Evolutionary conservation across 371 early-diverging fungal species (phyloP), one percentile per base, ranked within the genome.

Genomic region (Mucor plumbeus): DNA sequence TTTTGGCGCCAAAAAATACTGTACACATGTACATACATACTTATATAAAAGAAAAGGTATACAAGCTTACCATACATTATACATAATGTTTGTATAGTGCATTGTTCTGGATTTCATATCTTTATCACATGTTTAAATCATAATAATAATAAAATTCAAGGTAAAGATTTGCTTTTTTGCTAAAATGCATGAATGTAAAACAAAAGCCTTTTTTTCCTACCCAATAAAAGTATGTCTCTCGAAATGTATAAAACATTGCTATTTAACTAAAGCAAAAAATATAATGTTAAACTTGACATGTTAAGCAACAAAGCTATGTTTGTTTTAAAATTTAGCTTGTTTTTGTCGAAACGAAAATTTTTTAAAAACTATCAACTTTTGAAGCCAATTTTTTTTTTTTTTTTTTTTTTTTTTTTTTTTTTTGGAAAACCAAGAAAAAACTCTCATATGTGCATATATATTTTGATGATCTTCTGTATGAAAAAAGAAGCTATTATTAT

Each of bases 1-100:
- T 44, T 44, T 44, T 47, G 47, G 47, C 47, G 47, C 47, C 47
- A 47, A 47, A 47, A 17, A 44, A n/a, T n/a, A n/a, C n/a, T n/a
- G n/a, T n/a, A n/a, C n/a, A n/a, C n/a, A n/a, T n/a, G n/a, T n/a
- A n/a, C n/a, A n/a, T n/a, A n/a, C n/a, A n/a, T 9, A 7, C 13
- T 7, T 2, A 17, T n/a, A 10, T 19, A 47, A 0, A 19, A 19
- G 4, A 47, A 47, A 19, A 8, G 17, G 17, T 10, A 7, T 26
- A 26, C 3, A 19, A 47, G 8, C 4, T 38, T 19, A 19, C 17
- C 4, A 3, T 26, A 26, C 26, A 19, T 8, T 8, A 1, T 17
- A 47, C 47, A 47, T 47, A 19, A 47, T 47, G 17, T 47, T 47
- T 47, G 47, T 47, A 19, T 19, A 10, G 47, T 47, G 47, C 47